Base-by-base conservation (phyloP, 1,284 basidiomycete genomes). In the Leccinum pachyderme region DNA sequence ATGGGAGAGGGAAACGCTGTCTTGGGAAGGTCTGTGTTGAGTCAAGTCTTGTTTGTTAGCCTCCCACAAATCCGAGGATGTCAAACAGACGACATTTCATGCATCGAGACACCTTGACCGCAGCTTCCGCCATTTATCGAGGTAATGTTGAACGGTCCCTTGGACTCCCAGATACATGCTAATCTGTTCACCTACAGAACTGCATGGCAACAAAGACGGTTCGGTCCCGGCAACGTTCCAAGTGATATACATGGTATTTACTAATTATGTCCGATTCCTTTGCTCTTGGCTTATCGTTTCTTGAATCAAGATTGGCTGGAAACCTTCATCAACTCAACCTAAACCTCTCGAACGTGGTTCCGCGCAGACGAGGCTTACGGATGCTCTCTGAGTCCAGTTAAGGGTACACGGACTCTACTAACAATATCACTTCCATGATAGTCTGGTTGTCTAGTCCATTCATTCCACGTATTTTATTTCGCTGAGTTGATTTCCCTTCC, bases 1-100 rank as follows among this genome's bases (percentile, higher is more conserved):
- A 99, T 99, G 97, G 97, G 97, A 46, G 97, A 99, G 72, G 87
- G 84, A 53, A 99, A 98, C 68, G 93, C 95, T 5, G 84, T 97
- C 33, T 75, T 95, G 51, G 91, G 88, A 61, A 79, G 93, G 84
- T 90, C 61, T 43, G 53, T 27, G 74, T 57, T 15, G 27, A 12
- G 27, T 32, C 27, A 52, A 13, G 52, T 13, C 41, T 27, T n/a
- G 8, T 48, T 31, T 28, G 41, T 52, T 29, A 8, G 25, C n/a
- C 9, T 22, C 31, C 8, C 8, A 24, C 15, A 12, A 51, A 47
- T 24, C 8, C 53, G 28, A 44, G 46, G 18, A 18, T 28, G 45
- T 51, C 32, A 28, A 57, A 52, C 55, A 91, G 90, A 54, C 81
- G 88, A 31, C 77, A 83, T 54, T 78, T 81, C 58, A 77, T 99